A percentile compares a stretch with the other conserved stretches of the same genome.
phyloP scores from a whole-genome alignment of 2,329 filamentous ascomycete genomes.

The Colletotrichum limetticola region DNA sequence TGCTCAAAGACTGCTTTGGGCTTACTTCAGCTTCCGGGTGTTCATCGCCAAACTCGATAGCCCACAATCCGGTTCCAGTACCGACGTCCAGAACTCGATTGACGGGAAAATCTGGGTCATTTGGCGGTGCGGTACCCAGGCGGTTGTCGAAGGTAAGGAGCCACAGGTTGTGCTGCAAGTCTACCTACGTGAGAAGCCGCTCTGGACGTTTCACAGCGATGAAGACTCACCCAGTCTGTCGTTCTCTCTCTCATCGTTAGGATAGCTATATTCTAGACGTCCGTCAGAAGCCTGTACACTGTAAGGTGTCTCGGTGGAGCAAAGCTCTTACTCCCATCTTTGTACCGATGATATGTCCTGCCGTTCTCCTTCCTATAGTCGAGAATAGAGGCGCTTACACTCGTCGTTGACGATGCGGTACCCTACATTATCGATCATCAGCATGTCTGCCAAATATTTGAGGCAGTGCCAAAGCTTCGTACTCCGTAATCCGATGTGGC shows the following conservation, averaged over 20 bases:
- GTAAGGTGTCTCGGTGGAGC: background rate
- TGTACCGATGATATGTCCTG: slow-evolving; percentile 7
- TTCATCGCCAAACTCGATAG: slow-evolving; percentile 44
- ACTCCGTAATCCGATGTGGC: no score
- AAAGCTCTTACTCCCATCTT: background rate
- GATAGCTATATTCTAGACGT: slow-evolving; percentile 21
- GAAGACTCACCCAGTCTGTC: slow-evolving; percentile 18
- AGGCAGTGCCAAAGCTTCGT: no score
- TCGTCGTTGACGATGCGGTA: background rate
- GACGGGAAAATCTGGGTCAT: slow-evolving; percentile 13
- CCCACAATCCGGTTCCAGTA: slow-evolving; percentile 45
- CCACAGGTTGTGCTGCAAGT: background rate
- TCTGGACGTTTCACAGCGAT: background rate
- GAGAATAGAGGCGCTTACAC: background rate
- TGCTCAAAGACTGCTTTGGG: no score
- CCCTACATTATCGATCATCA: background rate
- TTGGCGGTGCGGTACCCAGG: background rate
- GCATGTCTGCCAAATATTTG: no score
- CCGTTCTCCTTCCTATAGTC: slow-evolving; percentile 2
- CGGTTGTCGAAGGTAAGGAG: background rate
- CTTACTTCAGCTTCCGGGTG: slow-evolving; percentile 36
- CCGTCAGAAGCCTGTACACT: background rate
- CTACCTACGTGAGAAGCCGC: no score
- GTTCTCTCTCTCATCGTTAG: slow-evolving; percentile 31
- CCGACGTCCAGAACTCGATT: slow-evolving; percentile 42